These are phyloP conservation scores for Gymnopilus dilepis DNA, from an alignment of 768 basidiomycete species.

Conservation along the genomic window DNA sequence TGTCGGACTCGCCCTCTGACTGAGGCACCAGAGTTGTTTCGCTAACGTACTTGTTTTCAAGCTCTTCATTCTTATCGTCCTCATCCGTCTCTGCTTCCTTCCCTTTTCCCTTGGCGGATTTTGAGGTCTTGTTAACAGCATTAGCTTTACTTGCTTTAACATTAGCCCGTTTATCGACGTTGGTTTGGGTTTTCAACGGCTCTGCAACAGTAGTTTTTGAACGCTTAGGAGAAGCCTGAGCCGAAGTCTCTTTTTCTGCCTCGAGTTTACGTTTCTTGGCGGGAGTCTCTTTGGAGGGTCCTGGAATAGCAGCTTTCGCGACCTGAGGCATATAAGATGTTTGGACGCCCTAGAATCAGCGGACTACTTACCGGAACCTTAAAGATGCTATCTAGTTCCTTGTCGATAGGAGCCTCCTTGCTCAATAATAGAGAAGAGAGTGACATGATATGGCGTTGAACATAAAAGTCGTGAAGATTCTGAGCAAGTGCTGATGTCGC, in stretches of 20 bases:
- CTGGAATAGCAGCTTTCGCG: slow-evolving; percentile 24
- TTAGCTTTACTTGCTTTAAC: slow-evolving; percentile 19
- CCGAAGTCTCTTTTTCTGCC: slow-evolving; percentile 16
- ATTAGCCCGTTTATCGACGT: slow-evolving; percentile 4
- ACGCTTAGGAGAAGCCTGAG: slow-evolving; percentile 29
- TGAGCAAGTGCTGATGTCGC: neutral
- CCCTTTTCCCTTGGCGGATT: slow-evolving; percentile 19
- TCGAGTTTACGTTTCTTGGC: slow-evolving; percentile 41
- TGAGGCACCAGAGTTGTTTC: slow-evolving; percentile 3
- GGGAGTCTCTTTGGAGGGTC: slow-evolving; percentile 27
- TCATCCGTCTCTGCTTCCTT: slow-evolving; percentile 29
- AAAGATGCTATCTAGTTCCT: slow-evolving; percentile 69
- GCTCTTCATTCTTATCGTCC: slow-evolving; percentile 37
- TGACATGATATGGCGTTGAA: slow-evolving; percentile 46
- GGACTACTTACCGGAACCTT: slow-evolving; percentile 42
- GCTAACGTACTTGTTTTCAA: slow-evolving; percentile 40
- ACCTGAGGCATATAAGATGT: slow-evolving; percentile 18
- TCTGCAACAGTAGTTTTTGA: slow-evolving; percentile 27
- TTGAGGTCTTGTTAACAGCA: slow-evolving; percentile 19
- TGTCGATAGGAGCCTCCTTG: slow-evolving; percentile 49
- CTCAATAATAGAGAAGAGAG: slow-evolving; percentile 59
- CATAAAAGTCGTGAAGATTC: neutral
- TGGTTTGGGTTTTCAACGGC: neutral
- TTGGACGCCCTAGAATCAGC: neutral
- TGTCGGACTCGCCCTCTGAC: slow-evolving; percentile 15